Evolutionary conservation across 306 rosid genomes (phyloP).

Genomic region (Prunus davidiana): DNA sequence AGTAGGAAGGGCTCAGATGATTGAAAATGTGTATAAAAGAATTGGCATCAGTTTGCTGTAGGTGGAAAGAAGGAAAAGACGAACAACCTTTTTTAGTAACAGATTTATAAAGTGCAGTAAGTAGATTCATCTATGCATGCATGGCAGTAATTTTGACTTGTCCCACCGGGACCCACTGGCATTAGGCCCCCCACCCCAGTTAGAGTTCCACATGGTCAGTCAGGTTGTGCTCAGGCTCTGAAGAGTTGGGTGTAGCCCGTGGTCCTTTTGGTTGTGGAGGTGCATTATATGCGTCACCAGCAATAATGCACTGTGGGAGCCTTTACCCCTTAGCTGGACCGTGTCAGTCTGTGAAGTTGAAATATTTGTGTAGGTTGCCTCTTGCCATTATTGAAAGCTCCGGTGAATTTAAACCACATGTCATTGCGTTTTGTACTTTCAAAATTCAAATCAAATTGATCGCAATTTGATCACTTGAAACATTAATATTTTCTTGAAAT

Average conservation of each 20-base stretch:
- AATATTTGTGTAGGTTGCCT: not conserved
- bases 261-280: not conserved
- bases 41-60: conserved; percentile 13
- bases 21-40: conserved; percentile 42
- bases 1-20: not conserved
- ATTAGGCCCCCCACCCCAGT: not conserved
- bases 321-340: conserved; percentile 23
- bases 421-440: not conserved
- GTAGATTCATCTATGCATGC: not conserved
- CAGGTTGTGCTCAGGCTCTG: not conserved
- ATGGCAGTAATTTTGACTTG: conserved; percentile 8
- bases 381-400: not conserved
- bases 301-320: conserved; percentile 47
- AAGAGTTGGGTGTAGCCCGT: not conserved
- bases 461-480: no score
- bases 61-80: conserved; percentile 15
- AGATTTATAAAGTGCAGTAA: conserved; percentile 6
- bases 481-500: no score
- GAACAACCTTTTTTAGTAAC: conserved; percentile 11
- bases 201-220: no score
- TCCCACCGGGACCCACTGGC: not conserved
- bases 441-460: no score
- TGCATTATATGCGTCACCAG: conserved; percentile 42
- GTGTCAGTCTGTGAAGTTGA: not conserved
- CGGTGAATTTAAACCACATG: not conserved